These are phyloP conservation scores for Phytophthora sansomeana DNA, from an alignment of 352 stramenopile genomes.

Conservation along the genomic window DNA sequence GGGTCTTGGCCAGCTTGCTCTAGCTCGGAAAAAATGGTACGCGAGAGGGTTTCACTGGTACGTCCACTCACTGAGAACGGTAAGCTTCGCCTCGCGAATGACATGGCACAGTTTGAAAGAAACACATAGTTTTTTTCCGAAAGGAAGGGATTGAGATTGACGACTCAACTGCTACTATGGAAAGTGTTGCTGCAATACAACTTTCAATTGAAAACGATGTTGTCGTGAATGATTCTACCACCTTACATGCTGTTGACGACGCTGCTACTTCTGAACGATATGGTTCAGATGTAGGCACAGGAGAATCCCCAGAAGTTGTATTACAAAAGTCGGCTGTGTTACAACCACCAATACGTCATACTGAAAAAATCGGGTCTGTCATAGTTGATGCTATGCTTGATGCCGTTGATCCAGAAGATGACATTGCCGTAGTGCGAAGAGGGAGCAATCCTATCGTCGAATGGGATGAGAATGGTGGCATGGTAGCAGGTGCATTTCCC, in stretches of 20 bases:
- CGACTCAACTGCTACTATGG: neutral
- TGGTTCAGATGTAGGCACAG: neutral
- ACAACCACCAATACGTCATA: neutral
- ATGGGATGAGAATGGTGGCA: constrained; percentile 20
- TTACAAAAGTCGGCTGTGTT: neutral
- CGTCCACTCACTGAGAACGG: too few species aligned
- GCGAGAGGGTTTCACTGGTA: too few species aligned
- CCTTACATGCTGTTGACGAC: neutral
- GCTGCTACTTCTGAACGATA: neutral
- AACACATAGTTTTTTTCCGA: constrained; percentile 14
- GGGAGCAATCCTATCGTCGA: constrained; percentile 1
- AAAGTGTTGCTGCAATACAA: neutral
- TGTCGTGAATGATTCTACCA: neutral
- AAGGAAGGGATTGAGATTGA: constrained; percentile 13
- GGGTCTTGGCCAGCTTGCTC: too few species aligned
- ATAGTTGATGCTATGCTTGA: constrained; percentile 3
- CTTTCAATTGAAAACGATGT: neutral
- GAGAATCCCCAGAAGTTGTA: neutral
- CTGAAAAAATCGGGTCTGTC: neutral
- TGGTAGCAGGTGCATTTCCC: constrained; percentile 19
- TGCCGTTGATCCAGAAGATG: neutral
- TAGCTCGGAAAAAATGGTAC: too few species aligned
- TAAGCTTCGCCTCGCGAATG: too few species aligned
- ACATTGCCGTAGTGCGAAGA: neutral
- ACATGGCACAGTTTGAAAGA: too few species aligned